These are phyloP conservation scores for Suhomyces sp. DNA, from an alignment of 805 yeast species.

Conservation along the genomic window DNA sequence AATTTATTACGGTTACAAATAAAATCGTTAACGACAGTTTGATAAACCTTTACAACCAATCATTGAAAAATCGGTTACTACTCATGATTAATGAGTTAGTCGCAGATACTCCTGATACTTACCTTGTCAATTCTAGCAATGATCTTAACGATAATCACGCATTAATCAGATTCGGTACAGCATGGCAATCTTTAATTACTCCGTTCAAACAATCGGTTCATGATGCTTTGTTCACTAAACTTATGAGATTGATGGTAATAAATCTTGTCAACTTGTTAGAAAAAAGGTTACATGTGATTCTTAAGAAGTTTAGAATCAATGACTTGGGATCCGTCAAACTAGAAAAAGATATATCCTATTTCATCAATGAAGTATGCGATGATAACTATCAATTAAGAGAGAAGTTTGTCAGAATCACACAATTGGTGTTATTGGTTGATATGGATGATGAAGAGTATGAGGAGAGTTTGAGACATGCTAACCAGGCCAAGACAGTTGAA, in stretches of 20 bases:
- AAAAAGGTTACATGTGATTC: conserved; percentile 62
- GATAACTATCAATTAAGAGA: conserved; percentile 74
- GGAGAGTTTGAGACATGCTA: conserved; percentile 26
- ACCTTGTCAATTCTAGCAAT: conserved; percentile 28
- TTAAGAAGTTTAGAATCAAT: conserved; percentile 59
- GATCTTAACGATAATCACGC: conserved; percentile 32
- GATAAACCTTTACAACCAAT: conserved; percentile 48
- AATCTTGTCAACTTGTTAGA: conserved; percentile 60
- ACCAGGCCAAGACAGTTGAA: conserved; percentile 11
- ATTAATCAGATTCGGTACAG: conserved; percentile 50
- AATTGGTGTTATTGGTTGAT: conserved; percentile 76
- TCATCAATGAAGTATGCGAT: conserved; percentile 73
- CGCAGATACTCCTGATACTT: conserved; percentile 32
- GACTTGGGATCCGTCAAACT: conserved; percentile 81
- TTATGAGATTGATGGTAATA: conserved; percentile 51
- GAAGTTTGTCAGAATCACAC: conserved; percentile 77
- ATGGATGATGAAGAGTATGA: conserved; percentile 65
- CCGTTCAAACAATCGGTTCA: conserved; percentile 67
- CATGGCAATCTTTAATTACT: conserved; percentile 62
- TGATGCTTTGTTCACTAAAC: conserved; percentile 44
- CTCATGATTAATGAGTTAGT: conserved; percentile 44
- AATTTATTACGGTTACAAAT: conserved; percentile 16
- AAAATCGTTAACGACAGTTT: conserved; percentile 35
- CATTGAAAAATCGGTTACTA: conserved; percentile 45
- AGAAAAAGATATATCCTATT: conserved; percentile 74